Evolutionary conservation across 495 filamentous ascomycete genomes (phyloP).

Genomic region (Aspergillus sclerotioniger): DNA sequence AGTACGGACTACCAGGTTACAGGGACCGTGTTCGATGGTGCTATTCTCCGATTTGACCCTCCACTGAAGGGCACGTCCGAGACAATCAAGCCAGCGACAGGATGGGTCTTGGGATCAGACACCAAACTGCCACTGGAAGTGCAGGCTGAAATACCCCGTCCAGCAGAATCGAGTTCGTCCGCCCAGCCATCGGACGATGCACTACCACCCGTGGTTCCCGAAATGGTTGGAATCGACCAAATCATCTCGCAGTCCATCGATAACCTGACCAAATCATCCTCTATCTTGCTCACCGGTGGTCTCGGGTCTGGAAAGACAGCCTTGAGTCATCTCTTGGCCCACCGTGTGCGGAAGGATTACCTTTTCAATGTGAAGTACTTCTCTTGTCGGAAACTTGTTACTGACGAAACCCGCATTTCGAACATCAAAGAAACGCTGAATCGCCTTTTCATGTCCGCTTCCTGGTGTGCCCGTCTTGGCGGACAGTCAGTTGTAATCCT

Average conservation of each 20-base stretch:
- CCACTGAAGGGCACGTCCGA: slow-evolving; percentile 42
- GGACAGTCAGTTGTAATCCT: slow-evolving; percentile 80
- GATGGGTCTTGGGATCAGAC: slow-evolving; percentile 78
- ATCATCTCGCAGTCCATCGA: slow-evolving; percentile 66
- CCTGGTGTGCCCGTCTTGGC: slow-evolving; percentile 83
- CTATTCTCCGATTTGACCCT: slow-evolving; percentile 75
- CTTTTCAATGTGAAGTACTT: slow-evolving; percentile 80
- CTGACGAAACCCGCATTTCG: slow-evolving; percentile 81
- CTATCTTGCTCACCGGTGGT: slow-evolving; percentile 82
- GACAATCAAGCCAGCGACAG: slow-evolving; percentile 49
- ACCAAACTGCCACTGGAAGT: slow-evolving; percentile 68
- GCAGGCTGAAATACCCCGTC: slow-evolving; percentile 64
- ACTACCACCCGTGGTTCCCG: slow-evolving; percentile 50
- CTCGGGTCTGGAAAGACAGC: slow-evolving; percentile 87
- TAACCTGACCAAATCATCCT: slow-evolving; percentile 79
- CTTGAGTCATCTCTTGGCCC: slow-evolving; percentile 63
- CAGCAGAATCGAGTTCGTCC: slow-evolving; percentile 48
- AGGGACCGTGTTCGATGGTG: slow-evolving; percentile 55
- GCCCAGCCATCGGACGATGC: slow-evolving; percentile 49
- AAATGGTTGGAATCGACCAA: slow-evolving; percentile 82
- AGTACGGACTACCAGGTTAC: slow-evolving; percentile 36
- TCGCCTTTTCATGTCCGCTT: slow-evolving; percentile 79
- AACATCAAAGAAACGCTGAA: slow-evolving; percentile 86
- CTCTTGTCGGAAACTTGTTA: slow-evolving; percentile 77
- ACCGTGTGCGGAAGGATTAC: slow-evolving; percentile 60